Conservation (phyloP, 2,329 filamentous ascomycete genomes). For the Cladorrhinum sp. region DNA sequence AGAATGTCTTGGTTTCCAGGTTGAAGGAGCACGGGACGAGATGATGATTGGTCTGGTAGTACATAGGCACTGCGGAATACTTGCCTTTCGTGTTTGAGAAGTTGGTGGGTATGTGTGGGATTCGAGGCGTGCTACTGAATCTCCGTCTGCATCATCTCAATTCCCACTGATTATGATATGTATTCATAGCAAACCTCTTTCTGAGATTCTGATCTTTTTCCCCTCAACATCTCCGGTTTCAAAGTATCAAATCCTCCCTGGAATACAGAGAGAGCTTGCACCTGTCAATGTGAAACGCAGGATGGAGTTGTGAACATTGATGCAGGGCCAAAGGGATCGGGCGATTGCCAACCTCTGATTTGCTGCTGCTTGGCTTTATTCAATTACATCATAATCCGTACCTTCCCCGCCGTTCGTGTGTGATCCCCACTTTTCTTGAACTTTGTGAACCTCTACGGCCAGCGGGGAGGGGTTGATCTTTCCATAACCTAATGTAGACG, state of each 20-base stretch:
- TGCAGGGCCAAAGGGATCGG: not conserved
- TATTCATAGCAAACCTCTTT: not conserved
- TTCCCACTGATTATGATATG: not conserved
- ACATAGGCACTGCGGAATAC: not conserved
- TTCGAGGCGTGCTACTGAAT: too few relatives aligned
- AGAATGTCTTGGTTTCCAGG: not conserved
- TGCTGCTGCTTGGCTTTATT: not conserved
- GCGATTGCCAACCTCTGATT: not conserved
- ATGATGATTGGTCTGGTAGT: not conserved
- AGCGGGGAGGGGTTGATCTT: not conserved
- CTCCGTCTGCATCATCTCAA: too few relatives aligned
- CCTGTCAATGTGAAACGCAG: not conserved
- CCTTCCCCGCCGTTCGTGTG: not conserved
- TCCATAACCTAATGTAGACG: too few relatives aligned
- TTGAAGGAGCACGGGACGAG: slow-evolving; percentile 2
- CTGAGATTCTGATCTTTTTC: not conserved
- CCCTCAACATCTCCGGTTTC: not conserved
- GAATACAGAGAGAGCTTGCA: not conserved
- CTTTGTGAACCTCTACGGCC: slow-evolving; percentile 7
- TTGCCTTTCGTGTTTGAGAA: slow-evolving; percentile 7
- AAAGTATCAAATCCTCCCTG: not conserved
- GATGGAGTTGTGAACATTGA: slow-evolving; percentile 4
- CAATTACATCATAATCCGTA: slow-evolving; percentile 13
- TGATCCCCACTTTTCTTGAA: not conserved
- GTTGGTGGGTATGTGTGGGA: not conserved